Evolutionary conservation across 2,329 filamentous ascomycete genomes (phyloP).

Genomic region (Herpotrichia juniperi): DNA sequence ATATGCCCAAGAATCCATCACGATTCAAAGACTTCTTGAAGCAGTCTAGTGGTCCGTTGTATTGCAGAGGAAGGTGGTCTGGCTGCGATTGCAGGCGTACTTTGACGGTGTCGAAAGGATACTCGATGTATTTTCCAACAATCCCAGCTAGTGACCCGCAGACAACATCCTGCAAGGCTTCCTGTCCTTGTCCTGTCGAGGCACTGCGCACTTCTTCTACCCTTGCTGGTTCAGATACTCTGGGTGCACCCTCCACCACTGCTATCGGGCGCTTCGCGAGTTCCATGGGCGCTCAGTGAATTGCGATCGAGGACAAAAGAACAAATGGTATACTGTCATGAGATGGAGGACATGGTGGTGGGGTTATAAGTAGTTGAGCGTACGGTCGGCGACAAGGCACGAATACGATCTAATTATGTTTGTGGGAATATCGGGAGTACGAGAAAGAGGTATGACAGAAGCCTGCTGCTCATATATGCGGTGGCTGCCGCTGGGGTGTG

Average conservation of each 20-base stretch:
- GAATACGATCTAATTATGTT: conserved; percentile 5
- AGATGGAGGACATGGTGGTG: conserved; percentile 25
- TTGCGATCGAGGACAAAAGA: neutral
- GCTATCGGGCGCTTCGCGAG: conserved; percentile 33
- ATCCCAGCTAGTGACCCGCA: conserved; percentile 93
- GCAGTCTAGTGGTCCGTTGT: conserved; percentile 88
- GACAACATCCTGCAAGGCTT: conserved; percentile 82
- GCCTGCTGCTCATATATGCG: conserved; percentile 21
- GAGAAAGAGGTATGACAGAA: conserved; percentile 29
- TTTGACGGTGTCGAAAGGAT: conserved; percentile 98
- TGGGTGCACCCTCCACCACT: conserved; percentile 38
- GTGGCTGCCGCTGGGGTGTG: conserved; percentile 25
- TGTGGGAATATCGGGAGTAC: conserved; percentile 13
- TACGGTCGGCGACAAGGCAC: conserved; percentile 26
- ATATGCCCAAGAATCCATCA: conserved; percentile 82
- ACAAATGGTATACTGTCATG: conserved; percentile 15
- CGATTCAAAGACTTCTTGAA: conserved; percentile 82
- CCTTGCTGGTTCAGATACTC: conserved; percentile 22
- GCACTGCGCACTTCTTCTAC: conserved; percentile 24
- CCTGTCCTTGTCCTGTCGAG: conserved; percentile 55
- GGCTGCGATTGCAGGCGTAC: conserved; percentile 97
- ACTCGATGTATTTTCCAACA: conserved; percentile 95
- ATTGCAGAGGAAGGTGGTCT: conserved; percentile 78
- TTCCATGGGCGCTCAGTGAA: conserved; percentile 28
- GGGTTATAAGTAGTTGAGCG: conserved; percentile 25